A percentile compares a stretch with the other conserved stretches of the same genome.
Conservation (phyloP, 139 green algal genomes). For the Chlamydomonas incerta region DNA sequence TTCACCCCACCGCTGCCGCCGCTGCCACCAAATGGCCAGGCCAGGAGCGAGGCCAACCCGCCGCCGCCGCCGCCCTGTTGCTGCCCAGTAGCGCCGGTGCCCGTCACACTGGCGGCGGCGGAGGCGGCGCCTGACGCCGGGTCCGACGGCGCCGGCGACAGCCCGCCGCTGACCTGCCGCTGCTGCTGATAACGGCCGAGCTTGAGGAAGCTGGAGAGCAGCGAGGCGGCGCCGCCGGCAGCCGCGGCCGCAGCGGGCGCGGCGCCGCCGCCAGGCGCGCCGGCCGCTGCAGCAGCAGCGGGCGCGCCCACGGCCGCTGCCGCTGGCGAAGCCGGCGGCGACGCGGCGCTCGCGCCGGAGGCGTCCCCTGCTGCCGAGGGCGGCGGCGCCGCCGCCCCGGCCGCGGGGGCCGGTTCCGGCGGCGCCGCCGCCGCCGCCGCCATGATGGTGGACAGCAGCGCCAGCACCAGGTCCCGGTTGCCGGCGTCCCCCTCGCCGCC, state of each 20-base stretch:
- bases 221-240: not conserved
- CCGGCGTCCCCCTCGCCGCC: conserved; percentile 49
- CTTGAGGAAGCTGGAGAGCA: conserved; percentile 48
- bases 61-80: too few relatives aligned
- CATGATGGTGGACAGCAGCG: conserved; percentile 76
- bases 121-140: too few relatives aligned
- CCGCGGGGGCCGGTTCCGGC: not conserved
- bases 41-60: too few relatives aligned
- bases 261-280: not conserved
- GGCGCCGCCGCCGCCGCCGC: conserved; percentile 47
- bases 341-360: too few relatives aligned
- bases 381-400: not conserved
- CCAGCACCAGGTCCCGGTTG: conserved; percentile 68
- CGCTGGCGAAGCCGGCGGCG: not conserved
- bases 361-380: not conserved
- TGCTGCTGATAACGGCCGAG: conserved; percentile 48
- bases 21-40: too few relatives aligned
- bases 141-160: too few relatives aligned
- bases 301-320: not conserved
- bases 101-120: too few relatives aligned
- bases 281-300: not conserved
- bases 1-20: too few relatives aligned
- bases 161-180: not conserved
- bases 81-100: too few relatives aligned
- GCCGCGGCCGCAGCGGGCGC: conserved; percentile 23